These are phyloP conservation scores for Symmetrospora coprosmae DNA, from an alignment of 768 basidiomycete genomes.

Conservation along the genomic window DNA sequence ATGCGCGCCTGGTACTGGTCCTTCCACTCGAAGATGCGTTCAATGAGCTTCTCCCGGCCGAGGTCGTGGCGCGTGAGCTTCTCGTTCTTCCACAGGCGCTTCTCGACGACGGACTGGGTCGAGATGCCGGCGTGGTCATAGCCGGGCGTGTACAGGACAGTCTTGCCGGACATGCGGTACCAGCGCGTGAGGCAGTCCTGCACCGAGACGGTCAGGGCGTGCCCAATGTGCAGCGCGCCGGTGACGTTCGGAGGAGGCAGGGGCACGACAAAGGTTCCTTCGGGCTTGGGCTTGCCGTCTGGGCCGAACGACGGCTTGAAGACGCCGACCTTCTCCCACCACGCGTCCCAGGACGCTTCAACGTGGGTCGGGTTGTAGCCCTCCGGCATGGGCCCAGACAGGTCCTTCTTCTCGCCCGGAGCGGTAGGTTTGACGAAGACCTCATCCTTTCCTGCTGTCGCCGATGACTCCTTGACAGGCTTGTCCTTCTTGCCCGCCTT, in stretches of 20 bases:
- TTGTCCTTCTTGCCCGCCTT: slow-evolving; percentile 25
- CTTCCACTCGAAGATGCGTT: slow-evolving; percentile 90
- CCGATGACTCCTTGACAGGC: slow-evolving; percentile 26
- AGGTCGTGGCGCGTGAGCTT: slow-evolving; percentile 80
- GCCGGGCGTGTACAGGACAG: slow-evolving; percentile 76
- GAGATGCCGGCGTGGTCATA: slow-evolving; percentile 98
- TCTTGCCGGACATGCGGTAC: slow-evolving; percentile 93
- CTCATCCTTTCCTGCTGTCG: slow-evolving; percentile 59
- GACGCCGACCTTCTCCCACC: slow-evolving; percentile 66
- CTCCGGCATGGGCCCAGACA: slow-evolving; percentile 71
- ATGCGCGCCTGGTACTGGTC: slow-evolving; percentile 95
- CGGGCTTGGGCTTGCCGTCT: slow-evolving; percentile 49
- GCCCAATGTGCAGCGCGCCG: slow-evolving; percentile 86
- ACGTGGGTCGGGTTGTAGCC: slow-evolving; percentile 91
- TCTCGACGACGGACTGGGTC: slow-evolving; percentile 94
- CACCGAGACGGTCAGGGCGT: slow-evolving; percentile 77
- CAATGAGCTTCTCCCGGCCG: slow-evolving; percentile 81
- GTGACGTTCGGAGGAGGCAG: slow-evolving; percentile 94
- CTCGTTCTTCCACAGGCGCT: slow-evolving; percentile 65
- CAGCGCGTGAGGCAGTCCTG: slow-evolving; percentile 82
- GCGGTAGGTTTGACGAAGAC: slow-evolving; percentile 81
- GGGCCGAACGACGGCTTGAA: slow-evolving; percentile 59
- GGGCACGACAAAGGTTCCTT: slow-evolving; percentile 69
- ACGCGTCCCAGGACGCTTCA: slow-evolving; percentile 93
- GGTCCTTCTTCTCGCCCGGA: slow-evolving; percentile 85